phyloP scores from a whole-genome alignment of 495 filamentous ascomycete genomes.

The Tuber aestivum region DNA sequence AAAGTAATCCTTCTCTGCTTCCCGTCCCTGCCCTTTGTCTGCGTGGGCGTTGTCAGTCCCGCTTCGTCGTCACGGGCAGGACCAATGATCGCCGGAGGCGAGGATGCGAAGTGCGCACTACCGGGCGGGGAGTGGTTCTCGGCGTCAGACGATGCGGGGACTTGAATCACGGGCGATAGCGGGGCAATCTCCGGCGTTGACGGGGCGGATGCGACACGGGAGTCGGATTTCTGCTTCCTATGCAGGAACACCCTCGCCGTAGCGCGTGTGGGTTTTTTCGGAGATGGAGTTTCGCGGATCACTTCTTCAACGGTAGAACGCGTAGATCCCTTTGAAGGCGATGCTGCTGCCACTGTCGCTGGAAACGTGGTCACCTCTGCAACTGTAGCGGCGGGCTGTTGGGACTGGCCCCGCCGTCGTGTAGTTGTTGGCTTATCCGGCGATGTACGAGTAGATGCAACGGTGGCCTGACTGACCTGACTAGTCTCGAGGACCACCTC shows the following conservation, averaged over 20 bases:
- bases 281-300: slow-evolving; percentile 2
- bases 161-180: slow-evolving; percentile 25
- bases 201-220: not conserved
- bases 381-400: slow-evolving; percentile 11
- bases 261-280: slow-evolving; percentile 24
- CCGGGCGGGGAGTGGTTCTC: slow-evolving; percentile 30
- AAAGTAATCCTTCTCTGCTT: slow-evolving; percentile 12
- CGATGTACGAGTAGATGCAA: not conserved
- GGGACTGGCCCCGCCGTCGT: not conserved
- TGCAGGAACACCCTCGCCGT: not conserved
- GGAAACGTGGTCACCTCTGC: slow-evolving; percentile 2
- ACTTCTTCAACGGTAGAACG: slow-evolving; percentile 13
- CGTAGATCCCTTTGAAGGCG: slow-evolving; percentile 25
- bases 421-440: slow-evolving; percentile 9
- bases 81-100: slow-evolving; percentile 26
- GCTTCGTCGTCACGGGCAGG: slow-evolving; percentile 11
- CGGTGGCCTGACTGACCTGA: not conserved
- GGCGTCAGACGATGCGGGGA: slow-evolving; percentile 36
- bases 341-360: not conserved
- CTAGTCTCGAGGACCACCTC: not conserved
- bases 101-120: slow-evolving; percentile 26
- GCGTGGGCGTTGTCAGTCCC: not conserved
- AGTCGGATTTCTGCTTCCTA: slow-evolving; percentile 10
- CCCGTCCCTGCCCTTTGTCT: not conserved
- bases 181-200: slow-evolving; percentile 7